Percentiles rank a stretch among this genome's conserved stretches.
These are phyloP conservation scores for Penicillium crustosum DNA, from an alignment of 2,329 filamentous ascomycete genomes.

Conservation along the genomic window DNA sequence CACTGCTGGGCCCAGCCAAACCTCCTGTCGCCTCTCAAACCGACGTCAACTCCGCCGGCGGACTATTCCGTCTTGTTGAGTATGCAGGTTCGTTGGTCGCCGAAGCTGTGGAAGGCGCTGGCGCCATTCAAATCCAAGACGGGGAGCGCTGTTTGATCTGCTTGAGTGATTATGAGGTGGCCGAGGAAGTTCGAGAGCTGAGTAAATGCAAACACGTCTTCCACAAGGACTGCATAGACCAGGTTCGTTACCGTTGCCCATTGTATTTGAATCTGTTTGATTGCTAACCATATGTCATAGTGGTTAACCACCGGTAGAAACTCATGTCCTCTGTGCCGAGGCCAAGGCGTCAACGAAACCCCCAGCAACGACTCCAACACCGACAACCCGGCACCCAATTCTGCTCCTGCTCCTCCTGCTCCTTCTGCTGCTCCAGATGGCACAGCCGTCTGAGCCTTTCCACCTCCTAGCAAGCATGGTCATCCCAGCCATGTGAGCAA, in stretches of 20 bases:
- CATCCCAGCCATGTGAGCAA: conserved; percentile 1
- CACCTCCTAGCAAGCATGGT: neutral
- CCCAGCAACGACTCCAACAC: conserved; percentile 15
- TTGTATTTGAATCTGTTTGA: conserved; percentile 8
- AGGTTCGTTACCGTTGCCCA: conserved; percentile 50
- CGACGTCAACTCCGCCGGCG: conserved; percentile 63
- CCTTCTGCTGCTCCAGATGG: conserved; percentile 8
- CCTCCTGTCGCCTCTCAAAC: conserved; percentile 66
- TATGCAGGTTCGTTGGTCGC: conserved; percentile 48
- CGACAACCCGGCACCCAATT: conserved; percentile 12
- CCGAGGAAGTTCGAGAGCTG: conserved; percentile 61
- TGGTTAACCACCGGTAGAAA: conserved; percentile 62
- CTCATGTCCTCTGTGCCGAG: conserved; percentile 40
- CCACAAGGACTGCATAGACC: conserved; percentile 68
- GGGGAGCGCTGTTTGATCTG: conserved; percentile 65
- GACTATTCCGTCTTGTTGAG: conserved; percentile 56
- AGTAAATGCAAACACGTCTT: conserved; percentile 66
- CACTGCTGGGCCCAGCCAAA: conserved; percentile 66
- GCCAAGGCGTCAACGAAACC: conserved; percentile 45
- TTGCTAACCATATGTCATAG: conserved; percentile 44
- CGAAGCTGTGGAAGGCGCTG: conserved; percentile 45
- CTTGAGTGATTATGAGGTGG: conserved; percentile 63
- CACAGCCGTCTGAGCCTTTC: conserved; percentile 10
- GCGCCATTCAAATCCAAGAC: conserved; percentile 39
- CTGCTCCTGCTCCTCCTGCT: conserved; percentile 14